A percentile compares a stretch with the other conserved stretches of the same genome.
Conservation (phyloP, 805 yeast species). For the Barnettozyma sucrosica region DNA sequence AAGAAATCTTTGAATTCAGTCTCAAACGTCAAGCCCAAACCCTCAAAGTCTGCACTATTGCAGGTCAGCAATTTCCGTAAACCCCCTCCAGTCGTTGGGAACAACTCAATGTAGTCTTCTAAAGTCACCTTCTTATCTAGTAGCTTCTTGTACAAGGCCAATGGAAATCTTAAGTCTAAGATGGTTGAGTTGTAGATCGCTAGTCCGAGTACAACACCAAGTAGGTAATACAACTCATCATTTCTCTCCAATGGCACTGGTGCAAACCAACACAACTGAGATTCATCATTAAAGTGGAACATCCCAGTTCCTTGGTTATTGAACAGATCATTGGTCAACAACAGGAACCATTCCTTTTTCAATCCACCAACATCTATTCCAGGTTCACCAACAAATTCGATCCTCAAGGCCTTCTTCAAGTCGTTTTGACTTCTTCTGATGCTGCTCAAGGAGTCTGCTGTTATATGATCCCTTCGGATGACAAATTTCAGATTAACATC, state of each 20-base stretch:
- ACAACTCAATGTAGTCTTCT: conserved; percentile 61
- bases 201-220: conserved; percentile 83
- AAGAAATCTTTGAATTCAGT: conserved; percentile 44
- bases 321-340: conserved; percentile 66
- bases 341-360: conserved; percentile 86
- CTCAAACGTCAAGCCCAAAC: conserved; percentile 57
- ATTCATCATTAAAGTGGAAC: conserved; percentile 60
- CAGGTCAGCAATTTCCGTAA: conserved; percentile 42
- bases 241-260: conserved; percentile 36
- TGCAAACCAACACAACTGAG: conserved; percentile 73
- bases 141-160: conserved; percentile 69
- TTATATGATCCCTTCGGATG: conserved; percentile 61
- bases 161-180: conserved; percentile 73
- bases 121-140: conserved; percentile 48
- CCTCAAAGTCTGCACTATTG: conserved; percentile 39
- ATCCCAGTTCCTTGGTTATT: conserved; percentile 56
- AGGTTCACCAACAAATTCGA: conserved; percentile 81
- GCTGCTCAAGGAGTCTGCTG: conserved; percentile 68
- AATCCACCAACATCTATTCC: conserved; percentile 97
- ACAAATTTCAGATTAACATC: conserved; percentile 65
- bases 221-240: conserved; percentile 58
- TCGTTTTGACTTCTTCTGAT: conserved; percentile 52
- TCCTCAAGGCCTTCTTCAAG: conserved; percentile 65
- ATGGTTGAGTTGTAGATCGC: conserved; percentile 90
- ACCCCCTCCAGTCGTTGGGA: conserved; percentile 59